Base-by-base conservation (phyloP, 2,329 filamentous ascomycete species). In the Colletotrichum plurivorum region DNA sequence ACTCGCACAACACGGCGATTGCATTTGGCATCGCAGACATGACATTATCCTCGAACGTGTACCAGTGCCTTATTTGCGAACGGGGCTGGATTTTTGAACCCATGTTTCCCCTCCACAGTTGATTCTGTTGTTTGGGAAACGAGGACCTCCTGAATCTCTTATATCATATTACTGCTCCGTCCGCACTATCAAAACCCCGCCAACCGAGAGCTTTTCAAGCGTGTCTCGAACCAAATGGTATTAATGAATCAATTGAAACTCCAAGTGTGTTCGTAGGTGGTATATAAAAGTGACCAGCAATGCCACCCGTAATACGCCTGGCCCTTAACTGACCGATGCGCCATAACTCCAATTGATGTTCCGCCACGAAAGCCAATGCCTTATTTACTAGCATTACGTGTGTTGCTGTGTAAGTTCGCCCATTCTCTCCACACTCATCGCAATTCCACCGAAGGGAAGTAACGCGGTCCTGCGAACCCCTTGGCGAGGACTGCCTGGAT, bases 401-500 rank as follows among this genome's bases (percentile, higher is more conserved):
- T 43, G 39, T 57, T 41, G 25, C 41, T 13, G 22, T 25, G 9
- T 10, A 5, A 13, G 20, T 68, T 27, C 13, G 46, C 15, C 15
- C 46, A 45, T 36, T 5, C n/a, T 43, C 22, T 48, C 51, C 53
- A 6, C 18, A 16, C 43, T 82, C 77, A 93, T 71, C 88, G 84
- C 73, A 92, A 76, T 52, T 92, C 86, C 31, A 91, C 81, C 3
- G 91, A 88, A 8, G 94, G 93, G 75, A 97, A 96, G 79, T 91
- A 97, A 69, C 95, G 88, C 10, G 93, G 93, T 5, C 95, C 95
- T 0, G 94, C 93, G 80, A 91, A 98, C 0, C 95, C 95, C 75
- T 93, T 91, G 1, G 91, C 93, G 67, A 94, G 88, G 25, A 98
- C 91, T 53, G 92, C 94, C 78, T 97, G 93, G 46, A 98, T 94